A percentile compares a stretch with the other conserved stretches of the same genome.
Evolutionary conservation across 305 asterid species (phyloP).

Genomic region (Stenogyne calaminthoides): DNA sequence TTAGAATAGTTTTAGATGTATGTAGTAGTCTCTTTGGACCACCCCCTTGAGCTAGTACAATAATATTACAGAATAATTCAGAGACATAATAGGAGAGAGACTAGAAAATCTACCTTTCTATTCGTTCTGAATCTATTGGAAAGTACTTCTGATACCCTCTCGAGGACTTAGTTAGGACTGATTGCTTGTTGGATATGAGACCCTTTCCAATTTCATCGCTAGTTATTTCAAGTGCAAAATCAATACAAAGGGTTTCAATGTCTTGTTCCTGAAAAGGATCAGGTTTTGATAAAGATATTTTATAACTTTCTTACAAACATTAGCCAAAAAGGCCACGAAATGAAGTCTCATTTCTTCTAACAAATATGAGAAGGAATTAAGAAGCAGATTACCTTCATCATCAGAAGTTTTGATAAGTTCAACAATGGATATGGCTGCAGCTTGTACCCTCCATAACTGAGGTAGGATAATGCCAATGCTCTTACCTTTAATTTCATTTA

Average conservation of each 20-base stretch:
- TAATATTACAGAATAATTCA: slow-evolving; percentile 17
- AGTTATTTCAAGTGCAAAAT: slow-evolving; percentile 66
- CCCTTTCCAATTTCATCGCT: slow-evolving; percentile 55
- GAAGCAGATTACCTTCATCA: slow-evolving; percentile 60
- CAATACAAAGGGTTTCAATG: slow-evolving; percentile 66
- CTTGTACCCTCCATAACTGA: slow-evolving; percentile 85
- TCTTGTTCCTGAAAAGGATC: slow-evolving; percentile 67
- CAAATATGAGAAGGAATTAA: slow-evolving; percentile 1
- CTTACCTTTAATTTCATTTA: slow-evolving; percentile 58
- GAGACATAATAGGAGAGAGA: neutral
- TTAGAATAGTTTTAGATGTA: neutral
- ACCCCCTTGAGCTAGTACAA: slow-evolving; percentile 12
- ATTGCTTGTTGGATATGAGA: slow-evolving; percentile 62
- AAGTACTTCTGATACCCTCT: slow-evolving; percentile 52
- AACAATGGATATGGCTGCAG: slow-evolving; percentile 80
- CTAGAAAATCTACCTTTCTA: slow-evolving; percentile 52
- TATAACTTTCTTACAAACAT: slow-evolving; percentile 21
- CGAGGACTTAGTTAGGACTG: slow-evolving; percentile 47
- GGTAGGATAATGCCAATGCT: slow-evolving; percentile 63
- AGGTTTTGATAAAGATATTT: slow-evolving; percentile 27
- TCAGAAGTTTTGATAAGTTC: slow-evolving; percentile 68
- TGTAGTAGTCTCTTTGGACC: neutral
- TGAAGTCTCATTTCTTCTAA: neutral
- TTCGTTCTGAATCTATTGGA: slow-evolving; percentile 61
- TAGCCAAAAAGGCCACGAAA: slow-evolving; percentile 17